Evolutionary conservation across 1,284 basidiomycete species (phyloP).

Genomic region (Fomitopsis palustris): DNA sequence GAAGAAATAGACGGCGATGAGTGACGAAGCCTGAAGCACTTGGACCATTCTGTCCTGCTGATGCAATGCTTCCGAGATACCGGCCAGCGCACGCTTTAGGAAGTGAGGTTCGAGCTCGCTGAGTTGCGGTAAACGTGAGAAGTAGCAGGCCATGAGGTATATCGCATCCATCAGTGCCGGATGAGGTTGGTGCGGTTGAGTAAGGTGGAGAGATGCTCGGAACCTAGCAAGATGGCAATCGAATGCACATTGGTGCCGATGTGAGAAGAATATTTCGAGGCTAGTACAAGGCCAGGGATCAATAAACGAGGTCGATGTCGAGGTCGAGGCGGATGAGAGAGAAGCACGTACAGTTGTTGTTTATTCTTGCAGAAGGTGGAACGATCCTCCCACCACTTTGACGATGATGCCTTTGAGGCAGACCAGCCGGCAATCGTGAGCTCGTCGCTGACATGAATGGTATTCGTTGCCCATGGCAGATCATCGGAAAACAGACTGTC

Average conservation of each 20-base stretch:
- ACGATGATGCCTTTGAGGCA: conserved; percentile 4
- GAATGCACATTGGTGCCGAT: conserved; percentile 57
- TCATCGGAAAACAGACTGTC: not conserved
- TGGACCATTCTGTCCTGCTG: conserved; percentile 53
- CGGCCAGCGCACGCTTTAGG: conserved; percentile 45
- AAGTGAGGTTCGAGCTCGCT: conserved; percentile 44
- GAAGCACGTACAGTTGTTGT: conserved; percentile 35
- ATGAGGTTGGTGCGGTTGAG: conserved; percentile 40
- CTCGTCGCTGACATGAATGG: conserved; percentile 4
- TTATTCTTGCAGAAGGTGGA: conserved; percentile 32
- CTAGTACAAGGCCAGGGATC: conserved; percentile 27
- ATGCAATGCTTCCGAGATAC: conserved; percentile 46
- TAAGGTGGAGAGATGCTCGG: conserved; percentile 24
- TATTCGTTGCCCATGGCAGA: not conserved
- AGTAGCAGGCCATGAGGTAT: conserved; percentile 56
- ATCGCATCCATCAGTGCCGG: conserved; percentile 58
- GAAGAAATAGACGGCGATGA: conserved; percentile 59
- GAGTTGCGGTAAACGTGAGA: conserved; percentile 39
- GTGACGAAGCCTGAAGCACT: conserved; percentile 55
- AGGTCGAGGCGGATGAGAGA: conserved; percentile 9
- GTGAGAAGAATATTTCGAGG: conserved; percentile 50
- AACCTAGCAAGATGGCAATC: conserved; percentile 48
- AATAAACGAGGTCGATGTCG: conserved; percentile 6
- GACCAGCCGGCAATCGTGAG: conserved; percentile 7
- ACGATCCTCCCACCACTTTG: conserved; percentile 25